Base-by-base conservation (phyloP, 495 filamentous ascomycete species). In the Neurospora sp. region DNA sequence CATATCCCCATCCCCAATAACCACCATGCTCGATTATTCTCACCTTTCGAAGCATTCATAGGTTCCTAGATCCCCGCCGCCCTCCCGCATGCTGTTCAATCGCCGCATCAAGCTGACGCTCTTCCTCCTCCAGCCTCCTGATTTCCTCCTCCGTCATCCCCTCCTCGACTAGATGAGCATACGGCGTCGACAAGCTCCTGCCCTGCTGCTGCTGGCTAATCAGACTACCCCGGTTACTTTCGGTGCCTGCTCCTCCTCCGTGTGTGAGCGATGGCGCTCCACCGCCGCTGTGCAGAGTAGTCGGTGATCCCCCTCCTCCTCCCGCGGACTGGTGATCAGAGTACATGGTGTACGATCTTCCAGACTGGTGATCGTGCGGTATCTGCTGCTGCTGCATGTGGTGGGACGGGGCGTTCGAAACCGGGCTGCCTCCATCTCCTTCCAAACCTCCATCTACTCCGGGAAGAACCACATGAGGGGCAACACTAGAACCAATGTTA, bases 81-180 rank as follows among this genome's bases (percentile, higher is more conserved):
- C 80, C 77, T 10, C 78, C 80, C 1, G 80, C 80, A 16, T 81
- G 76, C 53, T 65, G 53, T 74, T 84, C 81, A 74, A 86, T 86
- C n/a, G 81, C 84, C 31, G 78, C 82, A 70, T 86, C 85, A 38
- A 86, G 74, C 70, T 84, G 80, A 61, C 83, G 72, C 77, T 86
- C 85, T 71, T 86, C 85, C 70, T 86, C 85, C 70, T 86, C 85
- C 38, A 86, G 53, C 76, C 83, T 70, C 39, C 80, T 75, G 31
- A 86, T 83, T 73, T 86, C 81, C 3, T 83, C 84, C 37, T 80
- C 81, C 69, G 85, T 86, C 85, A 86, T 86, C 71, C 83, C 85
- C 45, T 85, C 84, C 73, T 86, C 85, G 37, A 86, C 81, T 53
- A 86, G 72, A 45, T 86, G 84, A 38, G 83, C 82, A 69, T 83